Evolutionary conservation across 495 filamentous ascomycete genomes (phyloP).

Genomic region (Margaritispora aquatica): DNA sequence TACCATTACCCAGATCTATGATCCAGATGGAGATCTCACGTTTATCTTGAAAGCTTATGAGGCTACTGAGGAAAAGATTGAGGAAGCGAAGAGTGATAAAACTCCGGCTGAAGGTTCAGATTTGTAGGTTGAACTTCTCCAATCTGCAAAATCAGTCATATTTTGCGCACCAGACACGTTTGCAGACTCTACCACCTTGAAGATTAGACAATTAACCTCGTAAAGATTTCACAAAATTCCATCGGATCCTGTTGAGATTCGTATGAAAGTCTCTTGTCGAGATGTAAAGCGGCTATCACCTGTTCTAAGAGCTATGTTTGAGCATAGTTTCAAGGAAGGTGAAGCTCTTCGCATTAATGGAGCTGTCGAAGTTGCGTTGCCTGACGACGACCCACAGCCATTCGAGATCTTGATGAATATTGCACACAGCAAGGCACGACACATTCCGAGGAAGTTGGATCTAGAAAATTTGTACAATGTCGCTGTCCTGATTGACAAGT

Average conservation of each 20-base stretch:
- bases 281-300: slow-evolving; percentile 45
- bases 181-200: too few species aligned
- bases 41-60: neutral
- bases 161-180: too few species aligned
- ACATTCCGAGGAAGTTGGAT: slow-evolving; percentile 32
- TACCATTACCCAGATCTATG: neutral
- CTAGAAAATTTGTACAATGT: slow-evolving; percentile 44
- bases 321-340: slow-evolving; percentile 14
- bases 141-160: too few species aligned
- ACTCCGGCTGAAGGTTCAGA: neutral
- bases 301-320: slow-evolving; percentile 29
- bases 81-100: neutral
- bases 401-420: slow-evolving; percentile 27
- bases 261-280: slow-evolving; percentile 38
- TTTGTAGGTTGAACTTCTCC: neutral
- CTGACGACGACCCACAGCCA: slow-evolving; percentile 9
- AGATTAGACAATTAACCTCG: too few species aligned
- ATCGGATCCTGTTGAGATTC: neutral
- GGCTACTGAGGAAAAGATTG: neutral
- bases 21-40: neutral
- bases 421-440: slow-evolving; percentile 39
- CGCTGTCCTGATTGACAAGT: slow-evolving; percentile 44
- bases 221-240: too few species aligned
- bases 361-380: slow-evolving; percentile 6
- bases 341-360: slow-evolving; percentile 8